Base-by-base conservation (phyloP, 2,329 filamentous ascomycete genomes). In the Nemania sp. region DNA sequence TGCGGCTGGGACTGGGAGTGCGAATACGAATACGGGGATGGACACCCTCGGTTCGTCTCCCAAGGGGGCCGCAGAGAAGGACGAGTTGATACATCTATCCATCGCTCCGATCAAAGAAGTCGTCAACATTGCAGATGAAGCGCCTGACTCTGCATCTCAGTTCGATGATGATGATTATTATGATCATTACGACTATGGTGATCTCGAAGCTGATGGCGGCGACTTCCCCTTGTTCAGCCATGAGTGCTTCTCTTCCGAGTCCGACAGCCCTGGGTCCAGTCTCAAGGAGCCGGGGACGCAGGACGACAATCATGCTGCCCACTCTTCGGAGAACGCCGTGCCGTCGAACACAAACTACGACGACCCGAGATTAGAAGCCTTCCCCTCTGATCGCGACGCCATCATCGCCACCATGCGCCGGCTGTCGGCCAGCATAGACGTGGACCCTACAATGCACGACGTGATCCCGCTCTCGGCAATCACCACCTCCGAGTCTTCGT, bases 71-170 rank as follows among this genome's bases (percentile, higher is more conserved):
- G 73, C 70, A 46, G 73, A 71, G 17, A 68, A 70, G 42, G 69
- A 68, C 48, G 73, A 74, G n/a, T 60, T 68, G 20, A 69, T 75
- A 54, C 71, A 73, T 32, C 63, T 77, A 52, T 76, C 76, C 3
- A 66, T 63, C 3, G 78, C 78, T 3, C 77, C 78, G 3, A 77
- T 78, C 48, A 70, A 74, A 25, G 71, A 81, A 59, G 76, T 78
- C 45, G 75, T 79, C 11, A 69, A 69, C 5, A 78, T 76, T 6
- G 78, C 79, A 5, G 78, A 77, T 2, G 80, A 83, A 64, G 78
- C 80, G 34, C 76, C 77, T 18, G 75, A 80, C 55, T 73, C 72
- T 25, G 78, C 80, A 17, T 69, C 76, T 59, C 70, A 67, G 4
- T 65, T 80, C 11, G 78, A 80, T 57, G 42, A 55, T 10, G 62